These are phyloP conservation scores for Colletotrichum eleusines DNA, from an alignment of 2,329 filamentous ascomycete genomes.

Conservation along the genomic window DNA sequence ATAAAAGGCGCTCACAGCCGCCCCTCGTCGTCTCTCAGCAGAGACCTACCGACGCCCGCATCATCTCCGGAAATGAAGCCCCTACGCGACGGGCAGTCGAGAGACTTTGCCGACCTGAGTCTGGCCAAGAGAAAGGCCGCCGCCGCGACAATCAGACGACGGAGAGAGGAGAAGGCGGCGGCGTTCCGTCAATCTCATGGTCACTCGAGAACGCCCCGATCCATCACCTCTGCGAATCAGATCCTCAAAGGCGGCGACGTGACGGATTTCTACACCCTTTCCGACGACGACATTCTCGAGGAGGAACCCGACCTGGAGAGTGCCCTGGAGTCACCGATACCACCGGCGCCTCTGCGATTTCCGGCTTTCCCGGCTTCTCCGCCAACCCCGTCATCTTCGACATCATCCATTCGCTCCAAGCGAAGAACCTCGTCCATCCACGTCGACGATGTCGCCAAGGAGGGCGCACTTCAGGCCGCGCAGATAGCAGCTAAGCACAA, in stretches of 20 bases:
- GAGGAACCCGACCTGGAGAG: constrained; percentile 51
- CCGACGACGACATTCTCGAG: constrained; percentile 70
- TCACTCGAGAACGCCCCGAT: constrained; percentile 46
- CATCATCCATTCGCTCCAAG: constrained; percentile 21
- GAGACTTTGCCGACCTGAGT: constrained; percentile 39
- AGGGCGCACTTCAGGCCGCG: constrained; percentile 56
- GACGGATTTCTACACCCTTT: constrained; percentile 45
- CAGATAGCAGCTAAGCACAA: constrained; percentile 67
- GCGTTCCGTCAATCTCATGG: constrained; percentile 47
- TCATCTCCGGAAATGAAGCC: constrained; percentile 52
- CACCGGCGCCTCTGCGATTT: neutral
- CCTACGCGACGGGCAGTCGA: constrained; percentile 45
- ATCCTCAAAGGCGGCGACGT: constrained; percentile 47
- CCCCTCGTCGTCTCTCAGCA: constrained; percentile 38
- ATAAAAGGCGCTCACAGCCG: constrained; percentile 31
- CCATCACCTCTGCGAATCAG: constrained; percentile 39
- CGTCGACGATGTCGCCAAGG: constrained; percentile 40
- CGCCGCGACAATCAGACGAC: constrained; percentile 31
- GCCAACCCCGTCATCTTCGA: constrained; percentile 33
- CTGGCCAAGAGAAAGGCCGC: constrained; percentile 35
- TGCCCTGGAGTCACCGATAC: constrained; percentile 9
- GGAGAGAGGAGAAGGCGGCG: constrained; percentile 39
- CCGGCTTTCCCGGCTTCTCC: constrained; percentile 30
- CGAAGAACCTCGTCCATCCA: constrained; percentile 34
- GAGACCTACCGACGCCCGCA: constrained; percentile 49